Evolutionary conservation across 2,329 filamentous ascomycete genomes (phyloP).

Genomic region (Teratosphaeriaceae sp.): DNA sequence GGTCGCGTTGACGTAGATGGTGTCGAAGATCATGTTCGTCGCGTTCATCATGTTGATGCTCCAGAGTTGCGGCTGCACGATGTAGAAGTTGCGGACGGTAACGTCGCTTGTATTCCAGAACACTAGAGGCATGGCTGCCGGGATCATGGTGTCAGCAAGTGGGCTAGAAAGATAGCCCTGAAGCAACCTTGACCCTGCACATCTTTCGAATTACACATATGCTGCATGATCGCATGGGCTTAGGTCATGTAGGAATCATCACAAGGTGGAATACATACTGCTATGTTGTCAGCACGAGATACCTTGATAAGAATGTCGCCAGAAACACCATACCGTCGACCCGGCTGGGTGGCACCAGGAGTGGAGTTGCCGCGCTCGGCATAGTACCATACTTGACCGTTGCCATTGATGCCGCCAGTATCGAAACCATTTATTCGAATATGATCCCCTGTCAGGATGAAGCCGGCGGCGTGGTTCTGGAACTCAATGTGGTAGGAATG

Average conservation of each 20-base stretch:
- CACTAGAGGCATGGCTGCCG: constrained; percentile 52
- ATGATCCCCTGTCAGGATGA: constrained; percentile 44
- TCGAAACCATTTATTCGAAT: constrained; percentile 48
- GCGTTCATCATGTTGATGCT: constrained; percentile 53
- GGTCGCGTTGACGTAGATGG: constrained; percentile 47
- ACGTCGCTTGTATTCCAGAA: constrained; percentile 54
- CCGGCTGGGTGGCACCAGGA: constrained; percentile 28
- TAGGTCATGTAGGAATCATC: no score
- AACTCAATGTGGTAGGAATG: constrained; percentile 49
- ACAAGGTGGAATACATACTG: no score
- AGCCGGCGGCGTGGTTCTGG: constrained; percentile 51
- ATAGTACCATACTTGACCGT: constrained; percentile 50
- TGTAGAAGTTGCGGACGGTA: constrained; percentile 45
- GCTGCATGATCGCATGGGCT: no score
- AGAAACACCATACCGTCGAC: no score
- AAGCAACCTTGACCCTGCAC: no score
- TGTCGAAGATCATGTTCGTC: constrained; percentile 46
- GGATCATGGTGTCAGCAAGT: no score
- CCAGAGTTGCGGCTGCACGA: constrained; percentile 49
- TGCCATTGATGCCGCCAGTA: constrained; percentile 49
- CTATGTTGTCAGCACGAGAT: no score
- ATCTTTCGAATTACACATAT: no score
- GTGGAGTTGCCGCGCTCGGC: constrained; percentile 40
- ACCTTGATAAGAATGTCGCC: no score
- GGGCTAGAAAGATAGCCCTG: no score